Base-by-base conservation (phyloP, 2,329 filamentous ascomycete species). In the Paracoccidioides lutzii region DNA sequence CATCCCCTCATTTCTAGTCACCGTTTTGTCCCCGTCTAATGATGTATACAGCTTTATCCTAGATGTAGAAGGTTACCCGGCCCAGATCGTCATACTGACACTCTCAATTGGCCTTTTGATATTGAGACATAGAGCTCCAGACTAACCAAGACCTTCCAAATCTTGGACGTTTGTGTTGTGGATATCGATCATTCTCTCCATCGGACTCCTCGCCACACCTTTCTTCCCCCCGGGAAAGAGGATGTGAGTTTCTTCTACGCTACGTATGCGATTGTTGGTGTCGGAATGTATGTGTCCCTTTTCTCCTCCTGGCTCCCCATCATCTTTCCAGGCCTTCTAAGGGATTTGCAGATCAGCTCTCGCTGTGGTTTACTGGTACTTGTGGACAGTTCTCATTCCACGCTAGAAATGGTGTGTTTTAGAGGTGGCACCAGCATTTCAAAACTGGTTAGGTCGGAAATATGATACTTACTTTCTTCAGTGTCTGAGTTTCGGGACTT, bases 11-110 rank as follows among this genome's bases (percentile, higher is more conserved):
- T 61, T 85, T 0, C 70, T 88, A 0, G 82, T 87, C 3, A 86
- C 88, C 52, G 68, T 76, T 0, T 71, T 86, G 0, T 83, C 84
- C 0, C 83, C 84, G 0, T 81, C 83, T 0, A 74, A 76, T 3
- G 79, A 84, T 49, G 81, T 85, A 0, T 89, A 88, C 67, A 83
- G 81, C 8, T 87, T 89, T 62, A 87, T 88, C 33, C 71, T 87
- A 0, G 83, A 88, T 49, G 81, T 88, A 0, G 84, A 88, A 62
- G 83, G 81, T 0, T 88, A 87, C 60, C 79, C 83, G 0, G 81
- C 75, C 0, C 81, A 85, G 57, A 72, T 87, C 12, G 77, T 83
- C 55, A 76, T 76, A 0, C 65, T 87, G 0, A 79, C 81, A 0
- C 71, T 81, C 0, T 78, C 78, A 0, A 60, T 76, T 6, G 84